These are phyloP conservation scores for Verticillium klebahnii DNA, from an alignment of 2,329 filamentous ascomycete genomes.

Conservation along the genomic window DNA sequence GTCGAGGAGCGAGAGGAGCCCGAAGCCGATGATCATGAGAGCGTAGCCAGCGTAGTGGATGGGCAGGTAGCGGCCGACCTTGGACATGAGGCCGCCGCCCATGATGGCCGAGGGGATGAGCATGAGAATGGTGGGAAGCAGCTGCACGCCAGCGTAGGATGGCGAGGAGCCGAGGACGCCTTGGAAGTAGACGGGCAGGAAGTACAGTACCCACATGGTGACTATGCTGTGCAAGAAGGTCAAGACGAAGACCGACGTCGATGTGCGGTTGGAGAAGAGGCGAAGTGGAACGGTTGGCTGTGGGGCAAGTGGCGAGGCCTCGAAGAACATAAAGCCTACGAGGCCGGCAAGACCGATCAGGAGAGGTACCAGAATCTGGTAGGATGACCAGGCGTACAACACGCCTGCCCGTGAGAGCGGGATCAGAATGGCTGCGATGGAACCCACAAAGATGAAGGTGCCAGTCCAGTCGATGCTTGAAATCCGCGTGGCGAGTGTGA, in stretches of 20 bases:
- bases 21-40: conserved; percentile 32
- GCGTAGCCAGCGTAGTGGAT: conserved; percentile 30
- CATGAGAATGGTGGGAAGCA: conserved; percentile 25
- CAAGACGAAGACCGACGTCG: conserved; percentile 58
- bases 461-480: conserved; percentile 34
- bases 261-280: conserved; percentile 46
- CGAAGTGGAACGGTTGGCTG: conserved; percentile 35
- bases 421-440: conserved; percentile 27
- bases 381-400: conserved; percentile 66
- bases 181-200: conserved; percentile 43
- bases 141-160: conserved; percentile 23
- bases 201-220: conserved; percentile 35
- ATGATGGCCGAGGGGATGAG: conserved; percentile 21
- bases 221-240: conserved; percentile 71
- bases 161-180: conserved; percentile 28
- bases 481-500: conserved; percentile 10
- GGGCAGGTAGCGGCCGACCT: conserved; percentile 24
- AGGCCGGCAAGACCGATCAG: conserved; percentile 31
- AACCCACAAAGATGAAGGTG: conserved; percentile 30
- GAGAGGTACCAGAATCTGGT: conserved; percentile 24
- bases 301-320: conserved; percentile 17
- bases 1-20: conserved; percentile 35
- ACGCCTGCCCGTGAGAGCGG: conserved; percentile 45
- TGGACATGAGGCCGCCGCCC: conserved; percentile 22
- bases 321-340: conserved; percentile 28